Conservation (phyloP, 108 stramenopile genomes). For the Nannochloropsis salina region DNA sequence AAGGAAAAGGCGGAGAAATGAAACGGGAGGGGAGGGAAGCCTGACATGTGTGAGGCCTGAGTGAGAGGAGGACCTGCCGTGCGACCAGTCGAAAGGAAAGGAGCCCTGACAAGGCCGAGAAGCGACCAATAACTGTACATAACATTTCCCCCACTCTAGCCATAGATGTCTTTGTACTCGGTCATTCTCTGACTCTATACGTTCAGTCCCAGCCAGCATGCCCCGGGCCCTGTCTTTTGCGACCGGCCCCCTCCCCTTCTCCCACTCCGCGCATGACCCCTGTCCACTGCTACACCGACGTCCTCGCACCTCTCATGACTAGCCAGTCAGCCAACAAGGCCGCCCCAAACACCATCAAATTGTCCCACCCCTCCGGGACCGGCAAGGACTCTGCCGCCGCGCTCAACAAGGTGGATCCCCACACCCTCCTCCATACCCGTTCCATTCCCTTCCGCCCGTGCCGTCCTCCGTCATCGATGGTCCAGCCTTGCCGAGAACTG, state of each 20-base stretch:
- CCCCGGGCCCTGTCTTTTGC: not conserved
- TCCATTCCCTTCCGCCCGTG: not conserved
- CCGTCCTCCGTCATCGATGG: not conserved
- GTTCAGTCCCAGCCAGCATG: not conserved
- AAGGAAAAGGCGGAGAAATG: not conserved
- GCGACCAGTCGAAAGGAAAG: too few species aligned
- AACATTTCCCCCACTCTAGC: too few species aligned
- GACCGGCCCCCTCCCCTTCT: not conserved
- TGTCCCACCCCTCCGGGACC: not conserved
- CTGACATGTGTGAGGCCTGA: not conserved
- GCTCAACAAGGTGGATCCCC: not conserved
- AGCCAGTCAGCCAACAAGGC: not conserved
- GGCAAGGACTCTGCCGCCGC: not conserved
- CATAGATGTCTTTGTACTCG: too few species aligned
- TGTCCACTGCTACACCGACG: not conserved
- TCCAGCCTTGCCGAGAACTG: not conserved
- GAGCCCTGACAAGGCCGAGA: too few species aligned
- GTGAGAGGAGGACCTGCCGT: not conserved
- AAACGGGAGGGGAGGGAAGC: not conserved
- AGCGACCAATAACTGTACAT: too few species aligned
- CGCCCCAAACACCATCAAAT: not conserved
- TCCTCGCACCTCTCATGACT: not conserved
- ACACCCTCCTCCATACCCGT: not conserved
- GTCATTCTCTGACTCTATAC: not conserved
- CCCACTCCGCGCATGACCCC: not conserved